Percentiles rank a stretch among this genome's conserved stretches.
phyloP scores from a whole-genome alignment of 306 rosid species.

The Vicia sativa region DNA sequence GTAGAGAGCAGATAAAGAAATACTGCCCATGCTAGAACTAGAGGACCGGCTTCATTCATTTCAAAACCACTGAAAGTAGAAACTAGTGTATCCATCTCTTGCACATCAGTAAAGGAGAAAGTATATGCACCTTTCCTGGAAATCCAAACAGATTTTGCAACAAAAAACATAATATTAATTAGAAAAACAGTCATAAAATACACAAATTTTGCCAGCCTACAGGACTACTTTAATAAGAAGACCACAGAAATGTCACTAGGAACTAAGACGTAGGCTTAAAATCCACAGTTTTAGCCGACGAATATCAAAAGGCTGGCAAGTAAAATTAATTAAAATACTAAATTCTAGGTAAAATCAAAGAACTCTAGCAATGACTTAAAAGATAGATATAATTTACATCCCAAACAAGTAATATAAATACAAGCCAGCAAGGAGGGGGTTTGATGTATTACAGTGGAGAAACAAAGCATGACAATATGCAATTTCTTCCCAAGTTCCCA shows the following conservation, averaged over 20 bases:
- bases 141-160: constrained; percentile 40
- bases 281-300: constrained; percentile 20
- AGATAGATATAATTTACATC: constrained; percentile 30
- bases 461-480: constrained; percentile 23
- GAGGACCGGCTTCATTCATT: constrained; percentile 80
- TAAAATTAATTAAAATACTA: constrained; percentile 24
- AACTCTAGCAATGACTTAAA: constrained; percentile 13
- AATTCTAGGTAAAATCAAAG: constrained; percentile 11
- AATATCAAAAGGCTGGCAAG: constrained; percentile 28
- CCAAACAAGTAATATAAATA: constrained; percentile 14
- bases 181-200: constrained; percentile 13
- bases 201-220: background rate
- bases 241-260: background rate
- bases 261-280: constrained; percentile 32
- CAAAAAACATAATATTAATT: constrained; percentile 18
- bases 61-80: constrained; percentile 70
- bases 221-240: constrained; percentile 19
- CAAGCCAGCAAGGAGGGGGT: constrained; percentile 17
- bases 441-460: constrained; percentile 4
- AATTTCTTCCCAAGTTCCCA: constrained; percentile 12
- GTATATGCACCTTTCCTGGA: constrained; percentile 56
- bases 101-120: constrained; percentile 65
- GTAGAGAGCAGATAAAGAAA: constrained; percentile 80
- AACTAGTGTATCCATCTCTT: constrained; percentile 81
- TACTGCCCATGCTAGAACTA: constrained; percentile 91